Evolutionary conservation across 306 rosid species (phyloP).

Genomic region (Rosa chinensis): DNA sequence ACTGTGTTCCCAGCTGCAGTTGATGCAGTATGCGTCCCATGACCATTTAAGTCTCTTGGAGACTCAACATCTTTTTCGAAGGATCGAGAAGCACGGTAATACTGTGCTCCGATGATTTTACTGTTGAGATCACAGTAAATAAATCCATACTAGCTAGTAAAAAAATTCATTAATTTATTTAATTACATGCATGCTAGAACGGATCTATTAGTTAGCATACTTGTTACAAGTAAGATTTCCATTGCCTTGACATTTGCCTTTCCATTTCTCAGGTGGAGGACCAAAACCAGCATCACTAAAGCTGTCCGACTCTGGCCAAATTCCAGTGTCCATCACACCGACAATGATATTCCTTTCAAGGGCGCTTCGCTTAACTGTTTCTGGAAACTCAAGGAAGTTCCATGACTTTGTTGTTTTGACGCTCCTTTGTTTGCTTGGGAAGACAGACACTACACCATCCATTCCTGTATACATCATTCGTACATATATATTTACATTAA

Average conservation of each 20-base stretch:
- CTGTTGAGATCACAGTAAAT: conserved; percentile 3
- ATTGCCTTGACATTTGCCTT: conserved; percentile 38
- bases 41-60: conserved; percentile 44
- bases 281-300: conserved; percentile 44
- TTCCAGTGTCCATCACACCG: conserved; percentile 47
- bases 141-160: no score
- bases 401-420: conserved; percentile 56
- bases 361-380: not conserved
- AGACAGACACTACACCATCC: conserved; percentile 47
- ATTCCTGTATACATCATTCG: no score
- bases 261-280: conserved; percentile 58
- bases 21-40: conserved; percentile 55
- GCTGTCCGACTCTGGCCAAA: conserved; percentile 54
- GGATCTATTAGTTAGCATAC: no score
- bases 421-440: conserved; percentile 30
- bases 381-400: conserved; percentile 57
- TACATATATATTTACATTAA: no score
- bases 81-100: conserved; percentile 12
- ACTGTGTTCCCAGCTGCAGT: conserved; percentile 45
- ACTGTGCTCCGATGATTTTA: conserved; percentile 53
- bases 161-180: no score
- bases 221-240: no score
- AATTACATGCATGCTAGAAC: no score
- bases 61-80: not conserved
- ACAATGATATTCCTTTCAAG: conserved; percentile 45